Evolutionary conservation across 2,329 filamentous ascomycete genomes (phyloP).

Genomic region (Fusarium metavorans): DNA sequence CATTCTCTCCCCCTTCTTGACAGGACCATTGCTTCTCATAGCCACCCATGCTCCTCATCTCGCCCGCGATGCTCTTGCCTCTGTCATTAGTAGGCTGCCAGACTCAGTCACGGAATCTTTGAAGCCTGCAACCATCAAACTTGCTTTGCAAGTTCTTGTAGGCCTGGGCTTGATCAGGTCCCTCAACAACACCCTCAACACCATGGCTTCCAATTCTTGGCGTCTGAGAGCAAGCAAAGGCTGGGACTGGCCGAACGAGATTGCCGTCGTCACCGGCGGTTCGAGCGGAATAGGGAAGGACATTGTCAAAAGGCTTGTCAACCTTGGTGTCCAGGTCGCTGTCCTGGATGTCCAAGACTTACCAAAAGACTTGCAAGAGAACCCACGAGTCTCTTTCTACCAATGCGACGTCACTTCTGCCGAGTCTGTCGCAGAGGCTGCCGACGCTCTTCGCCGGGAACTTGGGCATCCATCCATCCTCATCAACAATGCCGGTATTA

Average conservation of each 20-base stretch:
- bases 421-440: conserved; percentile 58
- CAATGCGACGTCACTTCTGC: conserved; percentile 56
- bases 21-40: conserved; percentile 31
- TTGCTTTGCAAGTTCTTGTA: conserved; percentile 35
- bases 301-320: conserved; percentile 48
- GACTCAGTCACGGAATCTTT: conserved; percentile 11
- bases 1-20: conserved; percentile 34
- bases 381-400: conserved; percentile 47
- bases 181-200: conserved; percentile 43
- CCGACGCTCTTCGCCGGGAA: conserved; percentile 51
- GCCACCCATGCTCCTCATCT: conserved; percentile 26
- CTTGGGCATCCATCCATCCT: conserved; percentile 75
- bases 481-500: conserved; percentile 78
- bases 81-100: conserved; percentile 12
- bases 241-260: conserved; percentile 55
- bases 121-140: conserved; percentile 7
- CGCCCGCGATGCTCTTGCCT: conserved; percentile 23
- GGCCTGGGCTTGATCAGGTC: conserved; percentile 38
- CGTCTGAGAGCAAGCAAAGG: conserved; percentile 29
- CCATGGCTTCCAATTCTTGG: conserved; percentile 48
- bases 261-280: conserved; percentile 59
- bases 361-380: conserved; percentile 40
- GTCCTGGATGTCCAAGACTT: conserved; percentile 71
- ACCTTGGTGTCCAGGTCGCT: conserved; percentile 69
- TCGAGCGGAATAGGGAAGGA: conserved; percentile 56